These are phyloP conservation scores for Mrakiaceae sp. DNA, from an alignment of 1,284 basidiomycete genomes.

Conservation along the genomic window DNA sequence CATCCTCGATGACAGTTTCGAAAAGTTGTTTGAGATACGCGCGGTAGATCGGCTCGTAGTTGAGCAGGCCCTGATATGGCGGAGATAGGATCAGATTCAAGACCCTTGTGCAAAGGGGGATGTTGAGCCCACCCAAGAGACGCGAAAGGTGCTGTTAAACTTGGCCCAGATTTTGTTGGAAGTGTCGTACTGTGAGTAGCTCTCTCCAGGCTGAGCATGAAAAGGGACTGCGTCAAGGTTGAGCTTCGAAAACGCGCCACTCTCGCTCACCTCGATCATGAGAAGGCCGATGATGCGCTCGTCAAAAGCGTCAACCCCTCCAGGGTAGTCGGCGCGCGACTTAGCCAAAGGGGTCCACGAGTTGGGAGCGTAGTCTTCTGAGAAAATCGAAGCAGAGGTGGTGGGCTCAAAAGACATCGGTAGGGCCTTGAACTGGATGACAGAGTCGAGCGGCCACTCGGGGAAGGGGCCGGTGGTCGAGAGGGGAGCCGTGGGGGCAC, in stretches of 20 bases:
- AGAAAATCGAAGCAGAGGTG: neutral
- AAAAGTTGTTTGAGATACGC: conserved; percentile 7
- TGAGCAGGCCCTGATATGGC: neutral
- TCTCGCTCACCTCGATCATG: neutral
- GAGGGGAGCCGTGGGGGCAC: neutral
- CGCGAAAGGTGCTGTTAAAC: neutral
- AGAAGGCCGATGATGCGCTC: neutral
- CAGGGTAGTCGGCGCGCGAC: neutral
- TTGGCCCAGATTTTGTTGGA: conserved; percentile 9
- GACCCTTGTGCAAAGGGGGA: too few species aligned
- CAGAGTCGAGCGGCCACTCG: neutral
- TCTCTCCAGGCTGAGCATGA: neutral
- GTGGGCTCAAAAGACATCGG: neutral
- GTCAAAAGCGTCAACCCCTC: neutral
- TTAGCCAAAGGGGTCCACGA: neutral
- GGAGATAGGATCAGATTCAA: neutral
- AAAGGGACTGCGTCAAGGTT: too few species aligned
- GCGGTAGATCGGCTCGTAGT: conserved; percentile 3
- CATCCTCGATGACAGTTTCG: conserved; percentile 41
- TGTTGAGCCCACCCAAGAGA: too few species aligned
- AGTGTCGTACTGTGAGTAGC: conserved; percentile 1
- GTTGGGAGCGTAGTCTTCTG: neutral
- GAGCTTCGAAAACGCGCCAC: too few species aligned
- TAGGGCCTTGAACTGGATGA: neutral
- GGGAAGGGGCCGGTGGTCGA: neutral